Evolutionary conservation across 305 asterid species (phyloP).

Genomic region (Andrographis paniculata): DNA sequence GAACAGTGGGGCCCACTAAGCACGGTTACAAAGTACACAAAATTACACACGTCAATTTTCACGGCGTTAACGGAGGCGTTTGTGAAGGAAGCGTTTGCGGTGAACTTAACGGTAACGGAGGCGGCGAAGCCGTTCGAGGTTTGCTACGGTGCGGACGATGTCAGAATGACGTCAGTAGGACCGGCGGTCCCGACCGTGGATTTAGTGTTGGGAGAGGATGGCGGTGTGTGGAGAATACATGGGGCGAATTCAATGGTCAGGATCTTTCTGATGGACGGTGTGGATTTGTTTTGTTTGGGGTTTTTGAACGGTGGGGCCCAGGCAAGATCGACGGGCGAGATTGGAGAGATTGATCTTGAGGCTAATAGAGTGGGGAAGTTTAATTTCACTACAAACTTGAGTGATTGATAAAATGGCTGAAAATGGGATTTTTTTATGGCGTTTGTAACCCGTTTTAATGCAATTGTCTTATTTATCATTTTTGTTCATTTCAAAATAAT

Average conservation of each 20-base stretch:
- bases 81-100: constrained; percentile 26
- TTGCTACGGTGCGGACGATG: constrained; percentile 29
- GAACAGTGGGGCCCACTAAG: constrained; percentile 27
- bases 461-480: no score
- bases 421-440: no score
- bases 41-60: constrained; percentile 20
- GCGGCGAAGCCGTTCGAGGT: constrained; percentile 26
- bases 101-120: constrained; percentile 23
- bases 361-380: constrained; percentile 30
- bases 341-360: constrained; percentile 46
- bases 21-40: constrained; percentile 30
- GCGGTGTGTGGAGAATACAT: constrained; percentile 28
- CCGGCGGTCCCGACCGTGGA: constrained; percentile 32
- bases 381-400: no score
- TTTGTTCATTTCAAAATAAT: no score
- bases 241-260: constrained; percentile 42
- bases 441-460: no score
- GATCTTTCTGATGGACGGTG: constrained; percentile 17
- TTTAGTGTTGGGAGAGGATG: constrained; percentile 25
- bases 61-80: constrained; percentile 21
- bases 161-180: constrained; percentile 21
- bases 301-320: constrained; percentile 37
- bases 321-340: constrained; percentile 25
- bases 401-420: no score
- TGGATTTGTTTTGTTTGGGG: constrained; percentile 35